phyloP scores from a whole-genome alignment of 2,329 filamentous ascomycete genomes.

The Penicillium sp. region DNA sequence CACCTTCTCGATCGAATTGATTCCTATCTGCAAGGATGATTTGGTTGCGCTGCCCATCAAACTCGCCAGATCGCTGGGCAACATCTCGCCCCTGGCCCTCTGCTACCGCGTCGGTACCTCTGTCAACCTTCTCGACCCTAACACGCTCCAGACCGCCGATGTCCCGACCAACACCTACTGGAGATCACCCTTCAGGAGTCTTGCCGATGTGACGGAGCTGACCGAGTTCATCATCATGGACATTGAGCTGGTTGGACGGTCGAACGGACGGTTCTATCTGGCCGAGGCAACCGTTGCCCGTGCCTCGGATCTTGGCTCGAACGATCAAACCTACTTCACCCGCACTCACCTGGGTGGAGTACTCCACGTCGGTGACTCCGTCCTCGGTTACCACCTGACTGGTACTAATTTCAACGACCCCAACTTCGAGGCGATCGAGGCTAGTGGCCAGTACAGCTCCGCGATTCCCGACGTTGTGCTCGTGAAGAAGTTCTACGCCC shows the following conservation, averaged over 20 bases:
- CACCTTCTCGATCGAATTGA: constrained; percentile 72
- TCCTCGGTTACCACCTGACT: constrained; percentile 83
- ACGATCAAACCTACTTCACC: constrained; percentile 80
- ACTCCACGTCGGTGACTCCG: constrained; percentile 80
- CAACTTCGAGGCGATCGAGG: constrained; percentile 73
- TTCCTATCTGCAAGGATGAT: constrained; percentile 96
- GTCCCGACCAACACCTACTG: constrained; percentile 77
- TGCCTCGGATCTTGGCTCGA: constrained; percentile 74
- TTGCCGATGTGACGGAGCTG: constrained; percentile 75
- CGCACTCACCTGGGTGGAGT: constrained; percentile 81
- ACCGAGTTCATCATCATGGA: constrained; percentile 93
- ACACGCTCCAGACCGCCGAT: constrained; percentile 83
- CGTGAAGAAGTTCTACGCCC: constrained; percentile 92
- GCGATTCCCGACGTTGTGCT: constrained; percentile 84
- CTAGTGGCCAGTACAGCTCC: constrained; percentile 63
- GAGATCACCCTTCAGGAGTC: constrained; percentile 72
- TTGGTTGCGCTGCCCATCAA: constrained; percentile 86
- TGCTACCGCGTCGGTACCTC: constrained; percentile 84
- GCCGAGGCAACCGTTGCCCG: constrained; percentile 82
- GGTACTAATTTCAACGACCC: constrained; percentile 89
- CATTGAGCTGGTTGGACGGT: constrained; percentile 67
- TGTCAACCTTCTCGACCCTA: constrained; percentile 80
- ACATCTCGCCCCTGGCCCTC: constrained; percentile 75
- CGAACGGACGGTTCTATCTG: constrained; percentile 72
- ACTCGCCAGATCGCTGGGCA: constrained; percentile 75